Evolutionary conservation across 192 early-diverging fungal genomes (phyloP).

Genomic region (Podila clonocystis): DNA sequence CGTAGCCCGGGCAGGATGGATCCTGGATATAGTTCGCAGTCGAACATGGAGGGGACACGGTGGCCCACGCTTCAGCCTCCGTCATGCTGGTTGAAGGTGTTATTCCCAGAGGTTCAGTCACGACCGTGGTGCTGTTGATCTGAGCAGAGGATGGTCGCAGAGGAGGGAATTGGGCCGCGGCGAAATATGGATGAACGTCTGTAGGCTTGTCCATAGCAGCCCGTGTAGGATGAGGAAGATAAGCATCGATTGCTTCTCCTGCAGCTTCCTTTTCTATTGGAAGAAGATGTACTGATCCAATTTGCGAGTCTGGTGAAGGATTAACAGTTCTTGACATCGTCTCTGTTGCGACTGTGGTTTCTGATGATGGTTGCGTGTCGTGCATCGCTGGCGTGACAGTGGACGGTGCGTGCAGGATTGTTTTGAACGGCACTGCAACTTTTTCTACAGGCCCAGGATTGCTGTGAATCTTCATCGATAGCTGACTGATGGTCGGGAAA

Average conservation of each 20-base stretch:
- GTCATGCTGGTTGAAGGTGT: neutral
- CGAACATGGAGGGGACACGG: no score
- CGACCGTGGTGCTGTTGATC: neutral
- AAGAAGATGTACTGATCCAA: no score
- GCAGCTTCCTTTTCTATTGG: no score
- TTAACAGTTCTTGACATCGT: no score
- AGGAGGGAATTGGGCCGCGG: neutral
- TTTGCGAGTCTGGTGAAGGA: no score
- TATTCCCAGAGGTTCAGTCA: neutral
- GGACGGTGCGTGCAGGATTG: constrained; percentile 7
- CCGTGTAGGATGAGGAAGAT: no score
- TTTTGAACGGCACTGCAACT: constrained; percentile 28
- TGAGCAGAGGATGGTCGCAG: neutral
- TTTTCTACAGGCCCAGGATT: constrained; percentile 1
- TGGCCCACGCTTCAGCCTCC: no score
- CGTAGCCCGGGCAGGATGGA: no score
- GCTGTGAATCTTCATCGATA: constrained; percentile 9
- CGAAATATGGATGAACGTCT: constrained; percentile 17
- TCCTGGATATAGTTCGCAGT: no score
- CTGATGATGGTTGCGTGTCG: neutral
- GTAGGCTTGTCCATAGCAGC: no score
- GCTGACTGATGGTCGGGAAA: constrained; percentile 26
- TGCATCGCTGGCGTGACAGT: neutral
- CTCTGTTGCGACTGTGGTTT: neutral
- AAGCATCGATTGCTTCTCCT: no score